Percentiles rank a stretch among this genome's conserved stretches.
These are phyloP conservation scores for Trametes punicea DNA, from an alignment of 768 basidiomycete species.

Conservation along the genomic window DNA sequence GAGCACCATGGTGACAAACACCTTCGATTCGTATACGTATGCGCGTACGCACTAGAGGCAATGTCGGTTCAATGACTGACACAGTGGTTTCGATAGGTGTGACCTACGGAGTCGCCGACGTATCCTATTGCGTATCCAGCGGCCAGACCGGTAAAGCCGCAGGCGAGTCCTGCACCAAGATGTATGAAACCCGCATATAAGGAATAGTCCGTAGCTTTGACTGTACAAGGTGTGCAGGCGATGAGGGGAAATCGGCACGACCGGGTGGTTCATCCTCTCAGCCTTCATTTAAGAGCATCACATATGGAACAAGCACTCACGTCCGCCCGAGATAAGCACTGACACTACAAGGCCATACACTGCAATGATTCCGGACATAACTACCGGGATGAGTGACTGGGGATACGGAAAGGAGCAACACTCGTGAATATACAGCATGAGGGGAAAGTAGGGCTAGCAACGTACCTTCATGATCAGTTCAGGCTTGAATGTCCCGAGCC, in stretches of 20 bases:
- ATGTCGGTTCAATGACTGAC: not conserved
- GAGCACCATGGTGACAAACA: slow-evolving; percentile 95
- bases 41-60: slow-evolving; percentile 75
- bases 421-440: not conserved
- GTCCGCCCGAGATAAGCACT: slow-evolving; percentile 78
- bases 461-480: slow-evolving; percentile 97
- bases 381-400: slow-evolving; percentile 92
- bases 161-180: slow-evolving; percentile 87
- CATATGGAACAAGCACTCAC: slow-evolving; percentile 37
- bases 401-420: not conserved
- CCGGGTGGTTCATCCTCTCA: not conserved
- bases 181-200: slow-evolving; percentile 88
- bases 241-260: not conserved
- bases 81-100: not conserved
- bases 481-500: slow-evolving; percentile 88
- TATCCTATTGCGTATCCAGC: slow-evolving; percentile 94
- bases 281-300: slow-evolving; percentile 24
- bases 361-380: slow-evolving; percentile 98
- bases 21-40: slow-evolving; percentile 84
- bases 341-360: slow-evolving; percentile 97
- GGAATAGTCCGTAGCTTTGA: slow-evolving; percentile 67
- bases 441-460: not conserved
- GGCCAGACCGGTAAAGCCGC: slow-evolving; percentile 87
- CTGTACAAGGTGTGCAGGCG: slow-evolving; percentile 35
- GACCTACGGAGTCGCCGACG: slow-evolving; percentile 87